Base-by-base conservation (phyloP, 108 stramenopile species). In the Aurantiochytrium sp. region DNA sequence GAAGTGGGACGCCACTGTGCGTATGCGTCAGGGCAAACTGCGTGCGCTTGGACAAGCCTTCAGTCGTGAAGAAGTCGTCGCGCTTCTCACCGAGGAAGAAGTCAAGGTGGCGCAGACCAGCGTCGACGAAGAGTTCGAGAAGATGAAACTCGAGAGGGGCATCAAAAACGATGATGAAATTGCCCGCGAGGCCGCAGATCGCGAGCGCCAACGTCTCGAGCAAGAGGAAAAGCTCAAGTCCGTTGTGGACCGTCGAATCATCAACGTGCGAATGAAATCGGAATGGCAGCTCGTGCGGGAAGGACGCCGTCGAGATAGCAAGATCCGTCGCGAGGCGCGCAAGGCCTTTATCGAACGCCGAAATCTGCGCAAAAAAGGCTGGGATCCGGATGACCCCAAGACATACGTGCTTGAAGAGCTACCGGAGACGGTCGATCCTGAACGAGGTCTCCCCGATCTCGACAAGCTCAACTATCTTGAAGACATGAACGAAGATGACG, bases 1-100 rank as follows among this genome's bases (percentile, higher is more conserved):
- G 88, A 93, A 92, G 57, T 94, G 94, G 94, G 94, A 94, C 87
- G 94, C 94, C 4, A 89, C 89, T 60, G 93, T 94, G 16, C 90
- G 94, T 35, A 93, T 93, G 88, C 60, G 76, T 49, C 94, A 94
- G 87, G 92, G 90, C 43, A 92, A 92, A 59, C 90, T 93, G n/a
- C 76, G 93, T 4, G 92, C 94, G 18, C 58, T 59, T 16, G 94
- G 94, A 5, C 59, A 58, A 57, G 10, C 60, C 6, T 28, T 93
- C 21, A 90, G 89, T 87, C 91, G 94, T 4, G 73, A 72, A 45
- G 93, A 72, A 25, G 90, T 92, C 10, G 89, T 94, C 5, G 60
- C 91, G 25, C 71, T 91, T 23, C 88, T 94, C 28, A 72, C 92
- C 73, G 92, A 92, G 57, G 94, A 92, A 57, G 92, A 87, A 29